These are phyloP conservation scores for Conoideocrella luteorostrata DNA, from an alignment of 2,329 filamentous ascomycete genomes.

Conservation along the genomic window DNA sequence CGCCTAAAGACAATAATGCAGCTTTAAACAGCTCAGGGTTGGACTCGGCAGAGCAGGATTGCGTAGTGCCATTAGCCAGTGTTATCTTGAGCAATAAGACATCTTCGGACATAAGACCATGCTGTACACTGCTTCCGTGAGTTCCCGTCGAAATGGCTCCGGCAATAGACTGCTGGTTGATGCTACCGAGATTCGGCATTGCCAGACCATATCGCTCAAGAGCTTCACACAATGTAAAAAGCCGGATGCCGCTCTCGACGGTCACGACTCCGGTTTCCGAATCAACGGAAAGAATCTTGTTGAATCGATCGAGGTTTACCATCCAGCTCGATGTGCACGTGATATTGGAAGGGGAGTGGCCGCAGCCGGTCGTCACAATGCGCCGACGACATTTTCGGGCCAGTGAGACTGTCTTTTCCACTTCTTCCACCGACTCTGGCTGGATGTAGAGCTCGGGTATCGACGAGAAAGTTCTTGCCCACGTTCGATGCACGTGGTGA, in stretches of 20 bases:
- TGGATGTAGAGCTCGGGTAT: conserved; percentile 87
- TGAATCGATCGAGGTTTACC: conserved; percentile 83
- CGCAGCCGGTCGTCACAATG: conserved; percentile 80
- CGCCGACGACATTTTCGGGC: conserved; percentile 76
- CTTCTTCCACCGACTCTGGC: conserved; percentile 70
- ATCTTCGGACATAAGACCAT: conserved; percentile 78
- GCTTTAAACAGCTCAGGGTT: conserved; percentile 81
- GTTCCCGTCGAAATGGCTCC: conserved; percentile 91
- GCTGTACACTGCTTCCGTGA: conserved; percentile 77
- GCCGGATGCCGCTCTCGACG: conserved; percentile 82
- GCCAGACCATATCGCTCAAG: conserved; percentile 72
- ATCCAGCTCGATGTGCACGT: conserved; percentile 94
- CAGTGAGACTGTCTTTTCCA: conserved; percentile 76
- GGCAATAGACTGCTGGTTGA: conserved; percentile 88
- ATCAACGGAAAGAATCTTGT: conserved; percentile 65
- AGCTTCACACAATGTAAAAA: conserved; percentile 65
- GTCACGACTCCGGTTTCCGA: conserved; percentile 58
- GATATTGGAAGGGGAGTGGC: conserved; percentile 84
- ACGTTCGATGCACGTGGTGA: conserved; percentile 78
- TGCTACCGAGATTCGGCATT: conserved; percentile 88
- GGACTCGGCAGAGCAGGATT: conserved; percentile 61
- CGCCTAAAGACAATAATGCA: conserved; percentile 79
- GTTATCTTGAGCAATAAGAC: conserved; percentile 72
- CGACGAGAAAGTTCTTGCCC: conserved; percentile 88
- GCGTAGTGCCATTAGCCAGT: conserved; percentile 69